Evolutionary conservation across 2,329 filamentous ascomycete species (phyloP), one percentile per base, ranked within the genome.

Genomic region (Neofusicoccum kwambonambiense): DNA sequence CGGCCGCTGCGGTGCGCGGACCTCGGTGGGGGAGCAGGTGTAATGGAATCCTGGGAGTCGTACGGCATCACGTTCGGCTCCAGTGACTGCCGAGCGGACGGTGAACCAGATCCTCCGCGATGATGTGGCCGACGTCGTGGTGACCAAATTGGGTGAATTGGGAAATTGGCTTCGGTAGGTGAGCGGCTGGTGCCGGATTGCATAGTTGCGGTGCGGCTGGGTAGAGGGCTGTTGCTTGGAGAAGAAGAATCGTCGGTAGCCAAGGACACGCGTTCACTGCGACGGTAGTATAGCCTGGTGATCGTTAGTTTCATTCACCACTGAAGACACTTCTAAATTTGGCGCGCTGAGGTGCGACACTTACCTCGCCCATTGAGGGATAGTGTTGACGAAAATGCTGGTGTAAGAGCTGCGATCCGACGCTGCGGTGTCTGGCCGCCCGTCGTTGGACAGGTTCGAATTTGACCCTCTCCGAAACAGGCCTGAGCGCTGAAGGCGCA

Each of bases 281-380:
- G 70, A 47, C 72, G 75, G 65, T 78, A 78, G 67, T 78, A 78
- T 3, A 75, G 70, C 58, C 74, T 75, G 52, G 34, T 41, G 11
- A 31, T 34, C 11, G 35, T 64, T 22, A 60, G 51, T 31, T 13
- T 39, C 19, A 37, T 58, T 41, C 12, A 31, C 19, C 12, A 19
- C 11, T 45, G 27, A 35, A 19, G 22, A 22, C 34, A 35, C 44
- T 3, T 34, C 42, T 45, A 47, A 64, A 41, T 42, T 44, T 45
- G 50, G 50, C 41, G 50, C 41, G 39, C n/a, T 45, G 31, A 41
- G 45, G n/a, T 12, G 50, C 12, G 37, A 12, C 45, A 42, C 66
- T 62, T 71, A 76, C 73, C 71, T 75, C 61, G 76, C 75, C 76
- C 76, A 78, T 49, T 72, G 71, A 37, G 76, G 76, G 51, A 78